A percentile compares a stretch with the other conserved stretches of the same genome.
phyloP scores from a whole-genome alignment of 805 yeast species.

The Ogataea ramenticola region DNA sequence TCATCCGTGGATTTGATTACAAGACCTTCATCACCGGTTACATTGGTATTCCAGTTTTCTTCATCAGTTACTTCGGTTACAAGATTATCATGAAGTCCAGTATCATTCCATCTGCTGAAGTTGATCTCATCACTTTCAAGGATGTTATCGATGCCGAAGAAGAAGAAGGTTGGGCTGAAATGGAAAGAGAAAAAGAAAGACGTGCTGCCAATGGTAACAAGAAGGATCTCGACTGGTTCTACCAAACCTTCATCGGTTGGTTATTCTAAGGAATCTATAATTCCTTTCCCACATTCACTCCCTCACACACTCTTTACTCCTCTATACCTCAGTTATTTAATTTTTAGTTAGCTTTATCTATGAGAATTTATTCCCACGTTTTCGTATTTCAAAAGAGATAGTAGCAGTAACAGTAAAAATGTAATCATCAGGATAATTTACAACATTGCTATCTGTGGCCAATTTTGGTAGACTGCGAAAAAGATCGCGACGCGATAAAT shows the following conservation, averaged over 20 bases:
- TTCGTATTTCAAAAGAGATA: too few relatives aligned
- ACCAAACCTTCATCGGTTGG: slow-evolving; percentile 23
- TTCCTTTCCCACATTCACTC: background rate
- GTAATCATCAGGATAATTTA: too few relatives aligned
- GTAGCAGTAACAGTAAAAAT: too few relatives aligned
- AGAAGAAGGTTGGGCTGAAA: slow-evolving; percentile 20
- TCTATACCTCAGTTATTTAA: background rate
- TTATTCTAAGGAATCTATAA: slow-evolving; percentile 12
- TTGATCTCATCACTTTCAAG: slow-evolving; percentile 52
- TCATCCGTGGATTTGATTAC: slow-evolving; percentile 50
- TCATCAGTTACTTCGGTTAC: slow-evolving; percentile 50
- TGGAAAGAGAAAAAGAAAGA: slow-evolving; percentile 1
- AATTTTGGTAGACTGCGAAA: too few relatives aligned
- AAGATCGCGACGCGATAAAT: too few relatives aligned
- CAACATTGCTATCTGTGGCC: too few relatives aligned
- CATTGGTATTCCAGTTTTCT: slow-evolving; percentile 62
- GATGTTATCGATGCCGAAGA: slow-evolving; percentile 50
- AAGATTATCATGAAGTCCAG: slow-evolving; percentile 48
- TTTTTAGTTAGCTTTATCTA: background rate
- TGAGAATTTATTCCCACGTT: too few relatives aligned
- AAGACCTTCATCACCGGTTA: slow-evolving; percentile 71
- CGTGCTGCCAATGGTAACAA: slow-evolving; percentile 6
- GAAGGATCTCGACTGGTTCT: slow-evolving; percentile 19
- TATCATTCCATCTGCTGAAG: slow-evolving; percentile 44
- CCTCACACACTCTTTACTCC: background rate